Evolutionary conservation across 2,329 filamentous ascomycete species (phyloP).

Genomic region (Ophiocordyceps robertsii): DNA sequence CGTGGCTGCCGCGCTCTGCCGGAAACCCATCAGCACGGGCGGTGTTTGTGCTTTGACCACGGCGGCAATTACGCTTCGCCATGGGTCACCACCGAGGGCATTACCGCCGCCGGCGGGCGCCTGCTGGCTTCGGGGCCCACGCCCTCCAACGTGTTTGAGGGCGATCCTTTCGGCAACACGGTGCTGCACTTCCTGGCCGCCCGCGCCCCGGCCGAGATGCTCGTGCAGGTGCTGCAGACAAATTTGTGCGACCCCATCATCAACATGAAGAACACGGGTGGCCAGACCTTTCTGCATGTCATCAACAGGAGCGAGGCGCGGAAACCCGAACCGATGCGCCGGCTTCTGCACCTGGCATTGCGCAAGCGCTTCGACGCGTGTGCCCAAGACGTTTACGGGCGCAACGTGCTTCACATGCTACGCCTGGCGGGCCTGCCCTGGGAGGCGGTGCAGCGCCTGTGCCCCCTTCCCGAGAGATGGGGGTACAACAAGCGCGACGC

Average conservation of each 20-base stretch:
- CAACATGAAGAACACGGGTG: conserved; percentile 24
- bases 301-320: conserved; percentile 22
- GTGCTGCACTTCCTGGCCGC: conserved; percentile 32
- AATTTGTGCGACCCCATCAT: conserved; percentile 9
- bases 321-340: conserved; percentile 11
- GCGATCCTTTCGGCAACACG: conserved; percentile 34
- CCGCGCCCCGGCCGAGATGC: conserved; percentile 11
- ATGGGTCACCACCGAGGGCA: conserved; percentile 17
- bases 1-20: conserved; percentile 8
- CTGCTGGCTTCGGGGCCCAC: conserved; percentile 5
- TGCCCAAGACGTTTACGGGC: conserved; percentile 34
- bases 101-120: conserved; percentile 6
- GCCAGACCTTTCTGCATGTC: conserved; percentile 36
- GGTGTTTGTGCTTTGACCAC: conserved; percentile 16
- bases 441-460: conserved; percentile 17
- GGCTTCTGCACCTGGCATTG: conserved; percentile 12
- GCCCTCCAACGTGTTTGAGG: conserved; percentile 4
- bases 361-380: conserved; percentile 17
- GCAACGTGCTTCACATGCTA: conserved; percentile 36
- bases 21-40: conserved; percentile 10
- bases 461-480: conserved; percentile 18
- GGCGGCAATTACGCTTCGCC: conserved; percentile 10
- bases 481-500: conserved; percentile 31
- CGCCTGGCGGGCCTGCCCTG: conserved; percentile 6
- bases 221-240: conserved; percentile 13